Base-by-base conservation (phyloP, 2,329 filamentous ascomycete species). In the Sodiomyces alkalinus region DNA sequence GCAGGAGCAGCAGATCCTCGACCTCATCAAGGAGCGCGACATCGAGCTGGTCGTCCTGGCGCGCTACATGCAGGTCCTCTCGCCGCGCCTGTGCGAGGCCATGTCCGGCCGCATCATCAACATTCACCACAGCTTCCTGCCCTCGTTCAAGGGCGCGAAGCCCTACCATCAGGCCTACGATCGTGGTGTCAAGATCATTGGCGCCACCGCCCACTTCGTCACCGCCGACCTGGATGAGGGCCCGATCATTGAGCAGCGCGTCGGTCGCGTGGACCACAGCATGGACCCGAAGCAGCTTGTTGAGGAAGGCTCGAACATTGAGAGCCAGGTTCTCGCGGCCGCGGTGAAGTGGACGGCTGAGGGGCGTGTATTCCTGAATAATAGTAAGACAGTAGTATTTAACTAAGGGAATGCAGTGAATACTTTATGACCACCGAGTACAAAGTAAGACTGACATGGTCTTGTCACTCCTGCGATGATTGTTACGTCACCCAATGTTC, bases 41-140 rank as follows among this genome's bases (percentile, higher is more conserved):
- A 69, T 90, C 45, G 81, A 90, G 46, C 67, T 90, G 29, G 68
- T 90, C 29, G 80, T 90, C 2, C 60, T 90, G 26, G 81, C 81
- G 6, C 73, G 81, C 34, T 90, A 90, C 58, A 90, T 90, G 81
- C 81, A 90, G 57, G 79, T 90, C 18, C 64, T 90, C 8, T 80
- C 74, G 14, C 80, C 80, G 0, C 68, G 56, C 7, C 60, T 90
- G 22, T 90, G 81, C 58, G 56, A 64, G 33, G 79, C 71, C 42
- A 86, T 90, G 80, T 78, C 73, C 28, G 81, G 81, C 33, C 74
- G 73, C 49, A 90, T 90, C 57, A 87, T 90, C 75, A 90, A 90
- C 58, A 87, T 90, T 53, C 81, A 90, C 58, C 81, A 90, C 58
- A 78, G 70, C 41, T 90, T 90, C 68, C 52, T 90, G 63, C 81